These are phyloP conservation scores for Lepidopterella palustris DNA, from an alignment of 495 filamentous ascomycete species.

Conservation along the genomic window DNA sequence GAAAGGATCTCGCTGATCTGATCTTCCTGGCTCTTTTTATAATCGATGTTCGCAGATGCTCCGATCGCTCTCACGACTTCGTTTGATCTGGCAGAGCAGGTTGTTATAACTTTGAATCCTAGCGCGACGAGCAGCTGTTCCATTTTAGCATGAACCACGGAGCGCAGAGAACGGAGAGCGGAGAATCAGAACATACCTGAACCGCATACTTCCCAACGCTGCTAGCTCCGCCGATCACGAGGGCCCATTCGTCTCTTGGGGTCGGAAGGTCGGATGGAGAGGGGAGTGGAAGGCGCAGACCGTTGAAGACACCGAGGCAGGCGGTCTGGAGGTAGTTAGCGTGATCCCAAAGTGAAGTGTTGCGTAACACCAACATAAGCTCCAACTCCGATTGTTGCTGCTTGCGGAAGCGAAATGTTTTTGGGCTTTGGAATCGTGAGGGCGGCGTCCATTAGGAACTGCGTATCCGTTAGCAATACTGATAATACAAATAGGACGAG, in stretches of 20 bases:
- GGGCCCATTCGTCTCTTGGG: constrained; percentile 39
- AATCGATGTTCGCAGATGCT: constrained; percentile 39
- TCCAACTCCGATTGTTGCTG: constrained; percentile 41
- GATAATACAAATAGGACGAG: background rate
- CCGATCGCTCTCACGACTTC: constrained; percentile 36
- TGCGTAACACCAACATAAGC: background rate
- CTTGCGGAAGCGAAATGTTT: constrained; percentile 36
- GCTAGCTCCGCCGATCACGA: constrained; percentile 42
- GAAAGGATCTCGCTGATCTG: constrained; percentile 36
- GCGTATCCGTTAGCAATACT: background rate
- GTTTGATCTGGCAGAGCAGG: constrained; percentile 37
- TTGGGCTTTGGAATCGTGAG: constrained; percentile 36
- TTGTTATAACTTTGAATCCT: constrained; percentile 40
- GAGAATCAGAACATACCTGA: background rate
- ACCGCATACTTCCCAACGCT: constrained; percentile 41
- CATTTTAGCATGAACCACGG: background rate
- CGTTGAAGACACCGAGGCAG: constrained; percentile 30
- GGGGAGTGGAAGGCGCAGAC: constrained; percentile 25
- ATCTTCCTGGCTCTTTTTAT: constrained; percentile 33
- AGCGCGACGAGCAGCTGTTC: constrained; percentile 26
- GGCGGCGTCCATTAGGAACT: constrained; percentile 41
- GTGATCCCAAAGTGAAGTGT: background rate
- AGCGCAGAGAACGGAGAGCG: too few relatives aligned
- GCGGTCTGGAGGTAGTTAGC: constrained; percentile 20
- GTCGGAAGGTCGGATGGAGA: constrained; percentile 17